Evolutionary conservation across 179 eudicot species (phyloP).

Genomic region (Camellia oleifera): DNA sequence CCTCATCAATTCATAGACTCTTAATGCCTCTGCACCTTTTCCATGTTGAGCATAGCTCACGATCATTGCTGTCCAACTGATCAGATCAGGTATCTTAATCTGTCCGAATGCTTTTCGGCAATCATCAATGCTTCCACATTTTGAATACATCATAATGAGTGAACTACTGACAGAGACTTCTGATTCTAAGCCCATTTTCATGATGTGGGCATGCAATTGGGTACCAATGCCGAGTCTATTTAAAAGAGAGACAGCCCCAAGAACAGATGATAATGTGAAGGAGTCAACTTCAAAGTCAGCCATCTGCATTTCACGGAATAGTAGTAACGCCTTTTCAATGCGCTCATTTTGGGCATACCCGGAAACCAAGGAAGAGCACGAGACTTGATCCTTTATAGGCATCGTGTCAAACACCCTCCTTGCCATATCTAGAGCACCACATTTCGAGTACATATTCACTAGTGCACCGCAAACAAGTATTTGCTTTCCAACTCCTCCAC

Average conservation of each 20-base stretch:
- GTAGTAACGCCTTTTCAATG: constrained; percentile 47
- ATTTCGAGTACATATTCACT: constrained; percentile 83
- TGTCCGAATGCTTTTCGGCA: constrained; percentile 54
- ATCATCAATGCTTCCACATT: constrained; percentile 55
- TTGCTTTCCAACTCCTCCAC: constrained; percentile 33
- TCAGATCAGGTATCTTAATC: constrained; percentile 54
- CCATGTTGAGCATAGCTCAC: constrained; percentile 76
- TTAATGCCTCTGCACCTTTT: constrained; percentile 58
- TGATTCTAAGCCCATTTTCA: constrained; percentile 57
- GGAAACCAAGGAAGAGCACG: constrained; percentile 70
- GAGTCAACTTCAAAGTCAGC: constrained; percentile 43
- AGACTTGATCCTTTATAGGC: constrained; percentile 49
- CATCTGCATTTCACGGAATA: constrained; percentile 52
- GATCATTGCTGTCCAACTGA: constrained; percentile 82
- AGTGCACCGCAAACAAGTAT: constrained; percentile 48
- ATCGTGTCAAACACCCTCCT: constrained; percentile 57
- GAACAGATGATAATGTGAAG: constrained; percentile 59
- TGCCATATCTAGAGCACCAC: constrained; percentile 51
- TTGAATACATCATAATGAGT: constrained; percentile 66
- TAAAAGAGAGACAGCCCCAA: constrained; percentile 42
- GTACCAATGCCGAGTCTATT: constrained; percentile 39
- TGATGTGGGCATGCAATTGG: constrained; percentile 50
- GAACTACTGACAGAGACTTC: constrained; percentile 68
- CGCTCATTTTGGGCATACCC: constrained; percentile 66
- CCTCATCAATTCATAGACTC: constrained; percentile 55